Percentiles rank a stretch among this genome's conserved stretches.
These are phyloP conservation scores for Calonectria hawksworthii DNA, from an alignment of 2,329 filamentous ascomycete species.

Conservation along the genomic window DNA sequence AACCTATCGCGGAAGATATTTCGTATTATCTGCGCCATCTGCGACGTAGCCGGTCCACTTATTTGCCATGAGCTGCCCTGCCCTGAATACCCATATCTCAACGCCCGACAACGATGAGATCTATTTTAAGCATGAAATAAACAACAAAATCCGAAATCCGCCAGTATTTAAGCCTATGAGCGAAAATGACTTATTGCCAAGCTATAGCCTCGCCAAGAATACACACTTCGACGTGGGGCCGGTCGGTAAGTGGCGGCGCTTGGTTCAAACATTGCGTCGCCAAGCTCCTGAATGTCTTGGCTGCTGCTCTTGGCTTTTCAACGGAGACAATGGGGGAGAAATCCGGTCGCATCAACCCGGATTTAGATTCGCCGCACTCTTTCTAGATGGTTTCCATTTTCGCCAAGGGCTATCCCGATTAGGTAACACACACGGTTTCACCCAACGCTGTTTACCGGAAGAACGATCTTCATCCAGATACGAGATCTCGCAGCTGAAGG, in stretches of 20 bases:
- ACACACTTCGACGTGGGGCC: background rate
- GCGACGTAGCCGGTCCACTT: background rate
- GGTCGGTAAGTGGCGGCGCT: background rate
- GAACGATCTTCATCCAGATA: background rate
- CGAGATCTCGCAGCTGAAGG: background rate
- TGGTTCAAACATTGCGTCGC: background rate
- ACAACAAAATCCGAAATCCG: background rate
- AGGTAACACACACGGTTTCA: no score
- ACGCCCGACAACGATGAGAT: no score
- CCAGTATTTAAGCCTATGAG: background rate
- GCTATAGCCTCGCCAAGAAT: background rate
- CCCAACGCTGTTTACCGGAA: background rate
- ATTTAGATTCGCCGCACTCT: background rate
- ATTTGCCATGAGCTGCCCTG: background rate
- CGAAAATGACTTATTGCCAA: background rate
- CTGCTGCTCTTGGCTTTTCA: background rate
- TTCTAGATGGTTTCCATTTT: background rate
- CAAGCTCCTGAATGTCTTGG: background rate
- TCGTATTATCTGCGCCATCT: background rate
- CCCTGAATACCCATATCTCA: no score
- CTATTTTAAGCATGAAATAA: background rate
- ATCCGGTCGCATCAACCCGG: background rate
- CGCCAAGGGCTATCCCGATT: background rate
- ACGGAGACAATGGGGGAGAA: background rate
- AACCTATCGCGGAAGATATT: background rate